Base-by-base conservation (phyloP, 179 eudicot species). In the Actinidia arguta region DNA sequence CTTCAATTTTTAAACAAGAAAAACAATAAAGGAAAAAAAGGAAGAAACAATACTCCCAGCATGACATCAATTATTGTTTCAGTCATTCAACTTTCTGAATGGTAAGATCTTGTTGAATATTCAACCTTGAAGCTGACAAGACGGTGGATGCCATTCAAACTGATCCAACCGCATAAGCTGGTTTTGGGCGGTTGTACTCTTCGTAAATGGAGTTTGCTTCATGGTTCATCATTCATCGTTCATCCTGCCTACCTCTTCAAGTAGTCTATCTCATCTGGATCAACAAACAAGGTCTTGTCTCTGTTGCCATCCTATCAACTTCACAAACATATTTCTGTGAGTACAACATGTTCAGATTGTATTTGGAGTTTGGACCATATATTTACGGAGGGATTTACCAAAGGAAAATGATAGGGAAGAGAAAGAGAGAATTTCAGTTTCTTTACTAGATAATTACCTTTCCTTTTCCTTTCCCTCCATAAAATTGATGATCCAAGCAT, bases 281-380 rank as follows among this genome's bases (percentile, higher is more conserved):
- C 99, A 51, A 97, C 94, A 78, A 95, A 89, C 85, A 97, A 86
- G 51, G 90, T 95, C 90, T 88, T 95, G 84, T 95, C 99, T 87
- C 89, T 97, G 83, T 97, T 97, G 95, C 98, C 98, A 95, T 87
- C 98, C 99, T 93, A 97, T 97, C 95, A 97, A 82, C 99, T 97
- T 88, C 83, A 88, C 46, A 86, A 75, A 42, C 80, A 84, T 22
- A 51, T 71, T 13, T 36, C 25, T 86, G 75, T 86, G 76, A 89
- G 82, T 63, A 70, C 82, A 71, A 64, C 50, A 31, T 61, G 24
- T 67, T 61, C n/a, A n/a, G n/a, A n/a, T n/a, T n/a, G n/a, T n/a
- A n/a, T n/a, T n/a, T n/a, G n/a, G n/a, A n/a, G n/a, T n/a, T n/a
- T n/a, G n/a, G n/a, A n/a, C n/a, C n/a, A n/a, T n/a, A n/a, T n/a